Conservation (phyloP, 768 basidiomycete species). For the Mycena kentingensis region DNA sequence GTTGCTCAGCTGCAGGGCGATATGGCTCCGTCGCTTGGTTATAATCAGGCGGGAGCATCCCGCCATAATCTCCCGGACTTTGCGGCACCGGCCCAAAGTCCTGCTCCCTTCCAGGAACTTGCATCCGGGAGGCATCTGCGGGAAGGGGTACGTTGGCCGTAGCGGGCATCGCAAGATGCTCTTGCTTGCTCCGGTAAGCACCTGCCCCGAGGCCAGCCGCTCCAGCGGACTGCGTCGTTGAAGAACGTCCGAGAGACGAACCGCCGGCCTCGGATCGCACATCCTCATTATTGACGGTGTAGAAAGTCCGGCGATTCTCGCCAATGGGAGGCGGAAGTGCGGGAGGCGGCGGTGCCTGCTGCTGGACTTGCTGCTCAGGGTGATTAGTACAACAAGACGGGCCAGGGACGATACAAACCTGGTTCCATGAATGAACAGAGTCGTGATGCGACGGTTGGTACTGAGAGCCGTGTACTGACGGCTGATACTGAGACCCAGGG, state of each 20-base stretch:
- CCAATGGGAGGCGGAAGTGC: neutral
- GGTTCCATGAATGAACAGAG: too few species aligned
- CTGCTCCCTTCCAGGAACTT: conserved; percentile 20
- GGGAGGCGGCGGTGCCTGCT: neutral
- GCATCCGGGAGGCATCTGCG: conserved; percentile 13
- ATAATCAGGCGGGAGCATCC: conserved; percentile 14
- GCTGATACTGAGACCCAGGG: too few species aligned
- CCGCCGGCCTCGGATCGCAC: neutral
- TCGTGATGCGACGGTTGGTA: too few species aligned
- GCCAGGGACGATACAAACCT: too few species aligned
- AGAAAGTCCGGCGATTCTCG: neutral
- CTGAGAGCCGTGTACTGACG: too few species aligned
- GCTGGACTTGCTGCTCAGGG: too few species aligned
- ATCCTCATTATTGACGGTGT: conserved; percentile 10
- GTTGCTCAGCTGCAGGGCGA: too few species aligned
- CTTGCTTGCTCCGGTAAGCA: conserved; percentile 7
- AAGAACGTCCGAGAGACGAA: conserved; percentile 8
- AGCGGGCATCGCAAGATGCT: conserved; percentile 12
- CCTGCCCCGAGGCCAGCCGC: conserved; percentile 18
- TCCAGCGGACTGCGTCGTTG: conserved; percentile 11
- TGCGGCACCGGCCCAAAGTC: conserved; percentile 17
- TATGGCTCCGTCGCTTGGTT: conserved; percentile 19
- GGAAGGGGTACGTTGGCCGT: conserved; percentile 17
- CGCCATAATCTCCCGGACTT: neutral
- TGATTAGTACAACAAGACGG: too few species aligned